phyloP scores from a whole-genome alignment of 2,329 filamentous ascomycete genomes.

The Nothophoma quercina region DNA sequence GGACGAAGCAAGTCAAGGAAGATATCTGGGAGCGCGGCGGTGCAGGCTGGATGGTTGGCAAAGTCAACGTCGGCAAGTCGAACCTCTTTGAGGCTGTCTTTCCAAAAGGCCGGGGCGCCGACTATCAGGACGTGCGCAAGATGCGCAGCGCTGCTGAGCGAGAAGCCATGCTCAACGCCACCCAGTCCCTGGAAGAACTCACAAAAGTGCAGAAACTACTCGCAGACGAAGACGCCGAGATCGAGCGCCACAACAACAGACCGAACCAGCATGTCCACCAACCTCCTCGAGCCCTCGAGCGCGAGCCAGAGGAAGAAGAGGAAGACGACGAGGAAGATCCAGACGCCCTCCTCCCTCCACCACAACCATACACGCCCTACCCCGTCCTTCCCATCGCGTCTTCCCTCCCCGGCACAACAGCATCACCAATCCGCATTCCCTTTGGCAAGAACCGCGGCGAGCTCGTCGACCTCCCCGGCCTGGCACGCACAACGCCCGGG shows the following conservation, averaged over 20 bases:
- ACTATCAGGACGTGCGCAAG: conserved; percentile 45
- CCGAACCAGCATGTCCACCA: conserved; percentile 30
- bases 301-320: conserved; percentile 25
- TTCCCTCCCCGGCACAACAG: conserved; percentile 88
- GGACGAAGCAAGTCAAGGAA: conserved; percentile 85
- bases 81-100: conserved; percentile 87
- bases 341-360: conserved; percentile 73
- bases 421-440: conserved; percentile 90
- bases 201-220: conserved; percentile 37
- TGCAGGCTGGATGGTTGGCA: conserved; percentile 95
- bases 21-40: conserved; percentile 85
- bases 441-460: conserved; percentile 89
- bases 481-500: conserved; percentile 70
- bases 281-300: conserved; percentile 23
- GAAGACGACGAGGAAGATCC: conserved; percentile 42
- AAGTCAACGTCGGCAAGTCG: conserved; percentile 97
- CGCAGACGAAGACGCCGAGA: conserved; percentile 43
- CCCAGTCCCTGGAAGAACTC: conserved; percentile 39
- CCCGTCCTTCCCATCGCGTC: conserved; percentile 88
- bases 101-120: conserved; percentile 68
- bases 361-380: conserved; percentile 74
- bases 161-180: conserved; percentile 38
- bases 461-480: conserved; percentile 88
- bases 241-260: conserved; percentile 29
- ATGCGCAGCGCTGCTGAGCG: conserved; percentile 44